Conservation (phyloP, 495 filamentous ascomycete species). For the Elasticomyces elasticus region DNA sequence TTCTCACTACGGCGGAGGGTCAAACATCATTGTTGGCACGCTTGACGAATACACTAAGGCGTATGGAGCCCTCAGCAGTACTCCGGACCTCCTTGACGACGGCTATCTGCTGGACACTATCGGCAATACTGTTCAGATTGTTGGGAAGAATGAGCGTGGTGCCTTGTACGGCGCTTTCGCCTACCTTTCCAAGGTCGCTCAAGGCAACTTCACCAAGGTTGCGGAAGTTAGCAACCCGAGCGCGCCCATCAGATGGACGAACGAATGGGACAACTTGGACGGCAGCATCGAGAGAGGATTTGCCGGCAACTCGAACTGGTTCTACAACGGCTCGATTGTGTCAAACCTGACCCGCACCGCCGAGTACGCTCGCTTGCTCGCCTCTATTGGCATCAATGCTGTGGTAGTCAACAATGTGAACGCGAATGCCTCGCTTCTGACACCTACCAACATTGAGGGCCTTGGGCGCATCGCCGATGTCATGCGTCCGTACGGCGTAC, state of each 20-base stretch:
- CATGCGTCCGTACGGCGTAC: constrained; percentile 58
- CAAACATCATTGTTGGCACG: constrained; percentile 49
- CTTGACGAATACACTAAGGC: constrained; percentile 39
- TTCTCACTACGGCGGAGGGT: constrained; percentile 22
- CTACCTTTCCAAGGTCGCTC: constrained; percentile 53
- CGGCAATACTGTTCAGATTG: constrained; percentile 42
- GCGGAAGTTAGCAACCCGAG: constrained; percentile 47
- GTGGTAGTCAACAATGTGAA: constrained; percentile 67
- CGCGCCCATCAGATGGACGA: constrained; percentile 58
- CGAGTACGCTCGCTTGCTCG: constrained; percentile 57
- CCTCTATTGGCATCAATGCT: constrained; percentile 58
- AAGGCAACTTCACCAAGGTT: constrained; percentile 49
- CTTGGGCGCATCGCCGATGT: constrained; percentile 52
- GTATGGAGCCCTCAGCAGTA: constrained; percentile 24
- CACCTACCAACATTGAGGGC: constrained; percentile 47
- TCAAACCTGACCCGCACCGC: constrained; percentile 48
- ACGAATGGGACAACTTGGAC: constrained; percentile 67
- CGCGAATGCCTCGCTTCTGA: constrained; percentile 50
- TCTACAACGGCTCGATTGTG: constrained; percentile 43
- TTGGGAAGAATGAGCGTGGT: constrained; percentile 59
- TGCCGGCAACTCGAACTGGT: constrained; percentile 61
- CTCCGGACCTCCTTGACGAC: constrained; percentile 45
- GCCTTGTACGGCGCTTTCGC: constrained; percentile 62
- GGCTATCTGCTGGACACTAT: constrained; percentile 51
- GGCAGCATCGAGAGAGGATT: constrained; percentile 62